A percentile compares a stretch with the other conserved stretches of the same genome.
Evolutionary conservation across 352 stramenopile species (phyloP).

Genomic region (Phytophthora chlamydospora): DNA sequence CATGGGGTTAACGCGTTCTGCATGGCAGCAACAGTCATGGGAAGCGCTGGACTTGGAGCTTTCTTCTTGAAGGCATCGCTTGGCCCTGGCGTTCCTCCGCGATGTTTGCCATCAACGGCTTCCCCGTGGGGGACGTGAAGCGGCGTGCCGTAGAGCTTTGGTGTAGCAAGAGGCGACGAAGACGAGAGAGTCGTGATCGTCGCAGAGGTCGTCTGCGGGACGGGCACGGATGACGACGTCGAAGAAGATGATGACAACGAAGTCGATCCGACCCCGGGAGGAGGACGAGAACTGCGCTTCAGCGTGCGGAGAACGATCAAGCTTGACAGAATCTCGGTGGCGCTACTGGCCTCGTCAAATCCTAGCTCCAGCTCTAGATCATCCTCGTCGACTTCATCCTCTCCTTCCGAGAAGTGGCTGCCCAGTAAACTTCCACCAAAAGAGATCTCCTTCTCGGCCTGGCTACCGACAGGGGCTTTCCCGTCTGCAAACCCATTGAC

Average conservation of each 20-base stretch:
- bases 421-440: slow-evolving; percentile 47
- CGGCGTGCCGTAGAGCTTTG: slow-evolving; percentile 38
- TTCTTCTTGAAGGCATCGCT: slow-evolving; percentile 32
- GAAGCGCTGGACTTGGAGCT: slow-evolving; percentile 7
- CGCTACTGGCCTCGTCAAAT: slow-evolving; percentile 73
- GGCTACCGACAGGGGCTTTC: slow-evolving; percentile 14
- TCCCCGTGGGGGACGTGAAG: slow-evolving; percentile 34
- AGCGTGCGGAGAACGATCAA: slow-evolving; percentile 78
- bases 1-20: slow-evolving; percentile 50
- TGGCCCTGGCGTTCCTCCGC: slow-evolving; percentile 29
- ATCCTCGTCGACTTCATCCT: slow-evolving; percentile 42
- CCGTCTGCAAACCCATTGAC: slow-evolving; percentile 36
- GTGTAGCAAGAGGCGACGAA: slow-evolving; percentile 41
- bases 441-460: slow-evolving; percentile 25
- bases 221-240: slow-evolving; percentile 37
- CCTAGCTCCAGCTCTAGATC: slow-evolving; percentile 73
- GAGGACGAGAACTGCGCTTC: slow-evolving; percentile 59
- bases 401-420: slow-evolving; percentile 34
- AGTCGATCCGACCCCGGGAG: slow-evolving; percentile 41
- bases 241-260: slow-evolving; percentile 53
- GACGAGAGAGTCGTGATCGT: slow-evolving; percentile 44
- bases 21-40: slow-evolving; percentile 37
- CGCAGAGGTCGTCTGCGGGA: slow-evolving; percentile 34
- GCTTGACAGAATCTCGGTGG: slow-evolving; percentile 80
- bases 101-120: slow-evolving; percentile 26